Percentiles rank a stretch among this genome's conserved stretches.
Conservation (phyloP, 2,329 filamentous ascomycete species). For the Dothistroma pini region DNA sequence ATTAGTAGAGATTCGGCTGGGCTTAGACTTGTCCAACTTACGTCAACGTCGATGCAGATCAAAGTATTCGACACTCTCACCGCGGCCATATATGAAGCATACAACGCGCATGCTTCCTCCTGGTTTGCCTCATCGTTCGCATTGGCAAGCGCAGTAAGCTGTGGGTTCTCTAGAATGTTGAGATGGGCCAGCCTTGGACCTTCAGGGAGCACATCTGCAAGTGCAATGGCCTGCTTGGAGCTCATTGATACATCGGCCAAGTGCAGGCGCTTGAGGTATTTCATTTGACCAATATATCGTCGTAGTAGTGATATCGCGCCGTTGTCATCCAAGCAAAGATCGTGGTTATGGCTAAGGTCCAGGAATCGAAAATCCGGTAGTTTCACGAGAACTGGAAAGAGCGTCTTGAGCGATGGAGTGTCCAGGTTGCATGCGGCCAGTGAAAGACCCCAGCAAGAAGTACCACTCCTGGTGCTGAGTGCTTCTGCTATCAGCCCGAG, state of each 20-base stretch:
- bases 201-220: constrained; percentile 88
- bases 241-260: constrained; percentile 79
- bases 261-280: constrained; percentile 76
- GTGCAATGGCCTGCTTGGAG: constrained; percentile 81
- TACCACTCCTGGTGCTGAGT: constrained; percentile 42
- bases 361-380: constrained; percentile 78
- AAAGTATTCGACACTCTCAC: constrained; percentile 78
- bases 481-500: constrained; percentile 49
- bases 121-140: constrained; percentile 75
- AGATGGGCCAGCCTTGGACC: constrained; percentile 77
- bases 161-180: constrained; percentile 77
- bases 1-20: background rate
- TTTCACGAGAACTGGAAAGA: constrained; percentile 69
- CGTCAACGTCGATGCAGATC: constrained; percentile 87
- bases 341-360: constrained; percentile 85
- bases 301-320: constrained; percentile 56
- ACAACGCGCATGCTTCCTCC: constrained; percentile 91
- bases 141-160: constrained; percentile 65
- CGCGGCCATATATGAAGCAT: constrained; percentile 85
- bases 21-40: constrained; percentile 22
- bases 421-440: constrained; percentile 80
- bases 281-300: constrained; percentile 79
- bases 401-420: constrained; percentile 65
- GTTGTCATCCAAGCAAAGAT: constrained; percentile 56
- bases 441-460: constrained; percentile 73